Evolutionary conservation across 345 rosid genomes (phyloP).

Genomic region (Garcia nutans): DNA sequence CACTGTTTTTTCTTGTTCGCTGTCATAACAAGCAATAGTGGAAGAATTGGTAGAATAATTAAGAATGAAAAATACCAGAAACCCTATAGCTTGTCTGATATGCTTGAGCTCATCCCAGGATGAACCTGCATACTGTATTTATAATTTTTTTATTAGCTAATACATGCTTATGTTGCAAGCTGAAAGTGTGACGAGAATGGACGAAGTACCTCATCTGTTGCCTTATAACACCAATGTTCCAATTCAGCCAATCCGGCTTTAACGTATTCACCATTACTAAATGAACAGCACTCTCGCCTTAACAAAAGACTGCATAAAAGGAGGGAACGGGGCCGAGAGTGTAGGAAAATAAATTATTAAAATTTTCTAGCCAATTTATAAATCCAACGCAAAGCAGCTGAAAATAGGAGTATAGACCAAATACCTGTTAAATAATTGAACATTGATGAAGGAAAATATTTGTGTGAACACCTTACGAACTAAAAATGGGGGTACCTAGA

Average conservation of each 20-base stretch:
- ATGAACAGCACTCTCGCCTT: constrained; percentile 93
- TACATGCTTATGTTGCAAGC: constrained; percentile 1
- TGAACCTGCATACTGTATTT: constrained; percentile 81
- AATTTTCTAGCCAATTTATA: background rate
- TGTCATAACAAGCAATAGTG: constrained; percentile 3
- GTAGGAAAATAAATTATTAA: constrained; percentile 3
- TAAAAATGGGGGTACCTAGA: constrained; percentile 89
- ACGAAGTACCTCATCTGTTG: constrained; percentile 80
- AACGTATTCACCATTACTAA: constrained; percentile 93
- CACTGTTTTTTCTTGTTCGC: background rate
- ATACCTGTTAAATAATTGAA: constrained; percentile 94
- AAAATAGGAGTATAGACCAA: background rate
- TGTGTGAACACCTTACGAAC: constrained; percentile 94
- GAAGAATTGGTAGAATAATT: background rate
- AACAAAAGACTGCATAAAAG: constrained; percentile 56
- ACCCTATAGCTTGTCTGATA: constrained; percentile 92
- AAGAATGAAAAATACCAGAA: constrained; percentile 53
- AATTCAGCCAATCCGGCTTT: constrained; percentile 91
- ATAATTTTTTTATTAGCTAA: constrained; percentile 6
- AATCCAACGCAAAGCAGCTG: background rate
- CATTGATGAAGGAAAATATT: constrained; percentile 94
- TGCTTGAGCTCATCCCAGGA: constrained; percentile 96
- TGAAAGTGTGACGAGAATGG: constrained; percentile 13
- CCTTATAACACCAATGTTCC: constrained; percentile 93
- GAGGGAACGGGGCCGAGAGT: background rate